A percentile compares a stretch with the other conserved stretches of the same genome.
phyloP scores from a whole-genome alignment of 2,329 filamentous ascomycete species.

The Fusarium sp. region DNA sequence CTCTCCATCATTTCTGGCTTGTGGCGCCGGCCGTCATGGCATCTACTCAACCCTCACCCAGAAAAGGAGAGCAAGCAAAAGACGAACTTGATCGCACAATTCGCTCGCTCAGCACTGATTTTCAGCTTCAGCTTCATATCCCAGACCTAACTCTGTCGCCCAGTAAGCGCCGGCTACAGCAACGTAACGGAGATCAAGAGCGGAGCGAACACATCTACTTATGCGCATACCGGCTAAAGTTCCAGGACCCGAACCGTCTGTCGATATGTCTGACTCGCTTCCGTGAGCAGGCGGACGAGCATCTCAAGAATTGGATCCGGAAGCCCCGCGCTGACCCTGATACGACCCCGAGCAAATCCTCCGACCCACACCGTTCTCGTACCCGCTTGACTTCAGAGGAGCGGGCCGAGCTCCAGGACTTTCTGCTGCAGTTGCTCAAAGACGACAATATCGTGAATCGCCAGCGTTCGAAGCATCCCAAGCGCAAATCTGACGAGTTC shows the following conservation, averaged over 20 bases:
- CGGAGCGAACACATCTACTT: slow-evolving; percentile 43
- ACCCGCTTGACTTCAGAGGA: slow-evolving; percentile 33
- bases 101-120: slow-evolving; percentile 45
- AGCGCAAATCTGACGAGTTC: slow-evolving; percentile 43
- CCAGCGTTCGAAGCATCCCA: slow-evolving; percentile 27
- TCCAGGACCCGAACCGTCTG: slow-evolving; percentile 29
- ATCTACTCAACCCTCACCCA: not conserved
- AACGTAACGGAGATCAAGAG: slow-evolving; percentile 40
- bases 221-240: slow-evolving; percentile 40
- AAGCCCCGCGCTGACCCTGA: slow-evolving; percentile 39
- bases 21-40: slow-evolving; percentile 33
- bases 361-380: slow-evolving; percentile 42
- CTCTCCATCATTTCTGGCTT: slow-evolving; percentile 2
- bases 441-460: slow-evolving; percentile 25
- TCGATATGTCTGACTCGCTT: slow-evolving; percentile 43
- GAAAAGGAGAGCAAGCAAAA: slow-evolving; percentile 17
- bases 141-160: slow-evolving; percentile 45
- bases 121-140: slow-evolving; percentile 42
- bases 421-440: slow-evolving; percentile 38
- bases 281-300: slow-evolving; percentile 35
- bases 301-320: slow-evolving; percentile 37
- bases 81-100: slow-evolving; percentile 45
- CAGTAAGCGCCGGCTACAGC: slow-evolving; percentile 38
- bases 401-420: slow-evolving; percentile 44
- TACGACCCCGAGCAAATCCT: slow-evolving; percentile 28